Evolutionary conservation across 306 rosid species (phyloP), one percentile per base, ranked within the genome.

Genomic region (Gastrolobium bilobum): DNA sequence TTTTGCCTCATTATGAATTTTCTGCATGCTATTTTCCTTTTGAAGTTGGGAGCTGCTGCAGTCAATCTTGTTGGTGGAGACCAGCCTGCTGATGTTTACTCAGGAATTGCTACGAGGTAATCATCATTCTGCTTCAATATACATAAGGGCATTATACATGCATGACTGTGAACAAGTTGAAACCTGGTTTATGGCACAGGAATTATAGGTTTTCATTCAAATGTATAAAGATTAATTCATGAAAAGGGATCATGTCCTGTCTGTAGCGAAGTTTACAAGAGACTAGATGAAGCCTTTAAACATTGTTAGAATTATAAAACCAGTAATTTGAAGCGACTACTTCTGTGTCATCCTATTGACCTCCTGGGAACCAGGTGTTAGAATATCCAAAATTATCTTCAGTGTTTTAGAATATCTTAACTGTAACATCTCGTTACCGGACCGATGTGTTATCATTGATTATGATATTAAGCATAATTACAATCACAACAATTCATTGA

Each of bases 41-140:
- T 86, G 65, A 83, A 95, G 98, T 83, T 91, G 88, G 99, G 99
- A 86, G 99, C 99, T 81, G 93, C 90, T 77, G 96, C 98, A 29
- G 98, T 95, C 62, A 95, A 95, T 90, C 98, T 95, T 79, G 91
- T 91, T 78, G 86, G 84, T 33, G 98, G 97, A 81, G 93, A 91
- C 58, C 86, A 88, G 86, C 99, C 99, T 39, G 96, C 98, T 11
- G 99, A 95, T 87, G 99, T 95, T 71, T 95, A 95, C 87, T 87
- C 99, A 29, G 99, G 92, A 78, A 93, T 95, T 81, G 99, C 99
- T 58, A 68, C 89, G 73, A 93, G 99, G 98, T 87, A 79, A 79
- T 56, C n/a, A 35, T 83, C 60, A 29, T 43, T n/a, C 43, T 69
- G 51, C 67, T 37, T 52, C 37, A 11, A 15, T 26, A 71, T 33